Percentiles rank a stretch among this genome's conserved stretches.
These are phyloP conservation scores for Oligophagozyma castellii DNA, from an alignment of 1,139 yeast species.

Conservation along the genomic window DNA sequence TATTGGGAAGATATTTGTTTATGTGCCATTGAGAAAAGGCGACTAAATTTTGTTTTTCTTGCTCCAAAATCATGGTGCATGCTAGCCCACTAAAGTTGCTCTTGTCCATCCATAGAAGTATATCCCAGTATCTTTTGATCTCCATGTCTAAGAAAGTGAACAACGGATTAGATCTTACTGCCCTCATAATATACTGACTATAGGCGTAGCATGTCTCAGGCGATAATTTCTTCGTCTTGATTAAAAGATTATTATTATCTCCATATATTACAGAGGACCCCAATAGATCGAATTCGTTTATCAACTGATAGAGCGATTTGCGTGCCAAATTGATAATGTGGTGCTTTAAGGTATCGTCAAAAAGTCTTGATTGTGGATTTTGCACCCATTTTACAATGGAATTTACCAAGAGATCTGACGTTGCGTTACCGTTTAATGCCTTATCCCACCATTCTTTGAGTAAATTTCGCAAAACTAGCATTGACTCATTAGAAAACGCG, in stretches of 20 bases:
- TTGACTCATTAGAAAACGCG: conserved; percentile 68
- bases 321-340: conserved; percentile 81
- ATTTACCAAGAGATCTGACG: conserved; percentile 80
- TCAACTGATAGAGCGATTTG: conserved; percentile 68
- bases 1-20: conserved; percentile 55
- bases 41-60: conserved; percentile 42
- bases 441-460: conserved; percentile 93
- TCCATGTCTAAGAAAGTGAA: conserved; percentile 70
- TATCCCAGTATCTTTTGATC: conserved; percentile 78
- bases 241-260: conserved; percentile 56
- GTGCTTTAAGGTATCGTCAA: conserved; percentile 67
- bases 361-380: conserved; percentile 54
- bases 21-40: conserved; percentile 75
- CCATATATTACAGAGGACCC: conserved; percentile 76
- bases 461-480: conserved; percentile 55
- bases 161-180: conserved; percentile 67
- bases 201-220: conserved; percentile 88
- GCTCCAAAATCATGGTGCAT: conserved; percentile 45
- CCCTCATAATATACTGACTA: conserved; percentile 74
- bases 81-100: conserved; percentile 78
- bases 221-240: conserved; percentile 62
- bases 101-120: conserved; percentile 89
- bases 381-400: conserved; percentile 83
- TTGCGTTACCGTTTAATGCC: conserved; percentile 51
- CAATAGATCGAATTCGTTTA: conserved; percentile 65